Evolutionary conservation across 139 green algal species (phyloP).

Genomic region (Ettlia oleoabundans): DNA sequence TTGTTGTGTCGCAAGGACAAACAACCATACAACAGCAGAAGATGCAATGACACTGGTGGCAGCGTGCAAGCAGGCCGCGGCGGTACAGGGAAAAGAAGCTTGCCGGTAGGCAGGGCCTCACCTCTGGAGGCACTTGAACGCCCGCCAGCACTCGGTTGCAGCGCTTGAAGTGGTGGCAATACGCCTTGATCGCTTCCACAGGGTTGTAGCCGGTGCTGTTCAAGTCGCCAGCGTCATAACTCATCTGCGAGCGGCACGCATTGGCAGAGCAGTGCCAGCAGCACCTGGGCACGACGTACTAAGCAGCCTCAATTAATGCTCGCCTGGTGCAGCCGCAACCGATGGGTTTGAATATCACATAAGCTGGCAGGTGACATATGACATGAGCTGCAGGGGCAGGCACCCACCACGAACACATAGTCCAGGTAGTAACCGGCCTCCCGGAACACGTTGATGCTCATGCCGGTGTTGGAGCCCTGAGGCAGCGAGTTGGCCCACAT

Average conservation of each 20-base stretch:
- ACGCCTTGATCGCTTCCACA: constrained; percentile 36
- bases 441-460: constrained; percentile 51
- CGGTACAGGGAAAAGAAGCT: no score
- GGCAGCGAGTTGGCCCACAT: constrained; percentile 20
- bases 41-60: neutral
- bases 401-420: constrained; percentile 39
- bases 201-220: neutral
- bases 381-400: neutral
- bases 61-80: neutral
- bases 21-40: neutral
- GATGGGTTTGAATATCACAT: neutral
- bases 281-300: no score
- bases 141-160: constrained; percentile 38
- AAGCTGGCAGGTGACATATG: neutral
- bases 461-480: constrained; percentile 35
- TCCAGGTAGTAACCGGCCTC: constrained; percentile 43
- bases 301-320: no score
- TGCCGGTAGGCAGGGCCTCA: no score
- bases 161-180: constrained; percentile 37
- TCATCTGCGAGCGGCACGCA: neutral
- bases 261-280: neutral
- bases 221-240: constrained; percentile 18
- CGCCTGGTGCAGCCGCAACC: neutral
- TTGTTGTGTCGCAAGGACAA: neutral
- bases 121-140: constrained; percentile 53